Conservation (phyloP, 192 early-diverging fungal species). For the Backusella circina region DNA sequence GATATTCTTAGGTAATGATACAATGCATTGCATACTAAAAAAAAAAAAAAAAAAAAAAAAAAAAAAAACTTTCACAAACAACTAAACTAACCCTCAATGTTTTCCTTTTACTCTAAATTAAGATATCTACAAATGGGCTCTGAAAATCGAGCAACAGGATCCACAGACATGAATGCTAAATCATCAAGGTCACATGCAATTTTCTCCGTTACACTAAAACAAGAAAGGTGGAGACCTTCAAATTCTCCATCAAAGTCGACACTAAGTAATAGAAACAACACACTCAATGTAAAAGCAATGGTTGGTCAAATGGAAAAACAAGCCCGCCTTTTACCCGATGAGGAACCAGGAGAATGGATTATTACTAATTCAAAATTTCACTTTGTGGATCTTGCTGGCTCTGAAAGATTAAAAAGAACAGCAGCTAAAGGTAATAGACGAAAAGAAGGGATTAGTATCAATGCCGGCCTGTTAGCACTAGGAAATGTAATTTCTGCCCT, state of each 20-base stretch:
- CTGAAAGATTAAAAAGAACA: slow-evolving; percentile 91
- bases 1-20: slow-evolving; percentile 62
- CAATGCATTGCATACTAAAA: neutral
- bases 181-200: slow-evolving; percentile 97
- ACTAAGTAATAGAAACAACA: neutral
- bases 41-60: neutral
- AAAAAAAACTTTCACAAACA: neutral
- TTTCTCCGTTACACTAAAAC: slow-evolving; percentile 84
- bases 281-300: slow-evolving; percentile 24
- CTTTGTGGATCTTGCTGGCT: slow-evolving; percentile 98
- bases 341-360: slow-evolving; percentile 49
- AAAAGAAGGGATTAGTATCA: slow-evolving; percentile 96
- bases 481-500: slow-evolving; percentile 98
- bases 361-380: slow-evolving; percentile 85
- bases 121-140: slow-evolving; percentile 65
- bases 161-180: slow-evolving; percentile 95
- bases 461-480: slow-evolving; percentile 90
- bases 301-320: slow-evolving; percentile 28
- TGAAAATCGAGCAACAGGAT: slow-evolving; percentile 77
- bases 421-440: slow-evolving; percentile 88
- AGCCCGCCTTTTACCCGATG: neutral
- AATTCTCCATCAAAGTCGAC: neutral
- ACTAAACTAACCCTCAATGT: neutral
- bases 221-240: slow-evolving; percentile 53
- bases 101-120: neutral